Evolutionary conservation across 2,329 filamentous ascomycete genomes (phyloP).

Genomic region (Ophiocordyceps polyrhachis-furcata): DNA sequence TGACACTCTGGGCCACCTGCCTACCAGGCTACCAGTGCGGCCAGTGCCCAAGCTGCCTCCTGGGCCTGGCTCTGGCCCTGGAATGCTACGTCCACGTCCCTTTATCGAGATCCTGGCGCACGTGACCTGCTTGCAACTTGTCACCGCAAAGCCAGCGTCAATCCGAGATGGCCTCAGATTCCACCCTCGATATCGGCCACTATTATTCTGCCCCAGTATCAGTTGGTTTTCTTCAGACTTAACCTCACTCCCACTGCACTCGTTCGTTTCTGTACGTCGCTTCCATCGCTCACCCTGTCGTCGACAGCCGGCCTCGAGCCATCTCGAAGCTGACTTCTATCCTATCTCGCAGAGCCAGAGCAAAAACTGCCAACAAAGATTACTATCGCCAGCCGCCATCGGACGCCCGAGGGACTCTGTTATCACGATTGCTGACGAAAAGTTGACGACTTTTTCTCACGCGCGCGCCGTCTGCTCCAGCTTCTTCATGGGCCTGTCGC

Average conservation of each 20-base stretch:
- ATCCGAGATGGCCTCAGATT: constrained; percentile 4
- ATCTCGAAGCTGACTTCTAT: constrained; percentile 1
- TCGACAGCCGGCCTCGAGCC: not conserved
- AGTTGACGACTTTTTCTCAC: not conserved
- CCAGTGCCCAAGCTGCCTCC: not conserved
- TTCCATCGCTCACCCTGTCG: not conserved
- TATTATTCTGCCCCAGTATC: constrained; percentile 20
- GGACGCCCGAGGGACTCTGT: not conserved
- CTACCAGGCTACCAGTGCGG: not conserved
- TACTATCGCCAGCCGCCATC: not conserved
- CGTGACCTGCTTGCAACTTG: constrained; percentile 5
- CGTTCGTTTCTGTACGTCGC: constrained; percentile 16
- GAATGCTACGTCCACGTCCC: not conserved
- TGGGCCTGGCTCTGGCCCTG: not conserved
- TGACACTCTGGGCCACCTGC: not conserved
- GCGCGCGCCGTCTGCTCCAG: not conserved
- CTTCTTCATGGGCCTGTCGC: constrained; percentile 2
- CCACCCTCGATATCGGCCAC: constrained; percentile 15
- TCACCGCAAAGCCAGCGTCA: constrained; percentile 5
- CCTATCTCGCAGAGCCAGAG: constrained; percentile 6
- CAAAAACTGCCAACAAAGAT: not conserved
- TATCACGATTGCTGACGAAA: not conserved
- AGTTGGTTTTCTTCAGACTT: constrained; percentile 18
- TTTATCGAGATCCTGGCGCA: not conserved
- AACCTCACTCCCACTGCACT: constrained; percentile 12